Base-by-base conservation (phyloP, 2,329 filamentous ascomycete species). In the Leptosphaerulina australis region DNA sequence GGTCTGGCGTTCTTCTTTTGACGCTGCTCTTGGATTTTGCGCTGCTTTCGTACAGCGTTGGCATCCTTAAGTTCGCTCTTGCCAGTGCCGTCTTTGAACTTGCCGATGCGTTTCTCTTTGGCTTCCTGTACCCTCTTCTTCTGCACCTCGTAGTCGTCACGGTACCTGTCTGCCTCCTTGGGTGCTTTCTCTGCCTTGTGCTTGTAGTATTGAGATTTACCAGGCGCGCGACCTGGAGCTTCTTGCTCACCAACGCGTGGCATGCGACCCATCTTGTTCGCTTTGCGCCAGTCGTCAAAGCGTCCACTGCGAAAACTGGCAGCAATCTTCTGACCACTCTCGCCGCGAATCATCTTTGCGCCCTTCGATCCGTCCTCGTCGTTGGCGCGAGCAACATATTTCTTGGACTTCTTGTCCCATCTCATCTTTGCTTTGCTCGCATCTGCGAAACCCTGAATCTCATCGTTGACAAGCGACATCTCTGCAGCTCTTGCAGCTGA, bases 361-460 rank as follows among this genome's bases (percentile, higher is more conserved):
- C 83, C 83, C 64, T 85, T 86, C 22, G 84, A 95, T 29, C 94
- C 94, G 76, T 99, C 95, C 63, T 96, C 90, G 76, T 99, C 94
- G 79, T 99, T 97, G 63, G 86, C 86, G 26, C 90, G 85, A 10
- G 90, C 81, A 26, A 99, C 93, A 76, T 97, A 99, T 76, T 97
- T 97, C 76, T 90, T 95, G 67, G 86, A 84, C 74, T 96, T 96
- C 79, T 95, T 93, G 78, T 99, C 94, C 94, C 94, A 99, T 60
- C 94, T 88, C 86, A 96, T 87, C 36, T 86, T 83, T 38, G 86
- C 76, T 63, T 86, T 88, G 36, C 86, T 83, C 2, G 91, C 85
- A 63, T 90, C 85, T 55, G 85, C 91, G 71, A 97, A 95, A 1
- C 84, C 82, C 68, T 90, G 89, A 62, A 84, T 84, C 61, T 97